Base-by-base conservation (phyloP, 805 yeast genomes). In the Starmerella potacharoeniae region DNA sequence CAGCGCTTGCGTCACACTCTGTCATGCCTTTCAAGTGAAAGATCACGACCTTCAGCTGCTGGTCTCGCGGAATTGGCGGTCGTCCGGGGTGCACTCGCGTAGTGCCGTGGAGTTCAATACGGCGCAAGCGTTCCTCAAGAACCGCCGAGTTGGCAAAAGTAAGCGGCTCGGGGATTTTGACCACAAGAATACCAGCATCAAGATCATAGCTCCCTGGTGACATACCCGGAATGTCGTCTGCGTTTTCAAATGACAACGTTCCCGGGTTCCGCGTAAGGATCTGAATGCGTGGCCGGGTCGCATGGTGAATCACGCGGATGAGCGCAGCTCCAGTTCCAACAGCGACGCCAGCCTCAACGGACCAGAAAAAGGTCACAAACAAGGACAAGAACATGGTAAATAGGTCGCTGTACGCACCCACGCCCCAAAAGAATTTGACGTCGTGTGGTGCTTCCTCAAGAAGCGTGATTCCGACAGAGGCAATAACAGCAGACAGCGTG, bases 261-360 rank as follows among this genome's bases (percentile, higher is more conserved):
- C 80, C 82, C 3, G 81, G 80, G 5, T 80, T 66, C 55, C 93
- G 74, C 3, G 89, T 87, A 58, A 88, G 71, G 49, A 90, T 85
- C 67, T 88, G 96, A 57, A 89, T 86, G 59, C 95, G 75, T 1
- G 96, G 89, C 54, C 77, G 74, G 0, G 95, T 81, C 1, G 95
- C 82, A 65, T 86, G 87, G 60, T 80, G 84, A 34, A 89, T 77
- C 5, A 91, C 90, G 55, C 95, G 73, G 36, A 90, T 73, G 17
- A 91, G 71, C 43, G 95, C 88, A 61, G 87, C 86, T 0, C 80
- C 79, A 49, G 86, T 81, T 0, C 98, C 97, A n/a, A 87, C 77
- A 2, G 84, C 81, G 49, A 93, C 87, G 1, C 98, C 97, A 14
- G 84, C 81, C 67, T 91, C 96, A 66, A 90, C 82, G 0, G 97